Percentiles rank a stretch among this genome's conserved stretches.
Evolutionary conservation across 345 rosid genomes (phyloP).

Genomic region (Eucalyptus marginata): DNA sequence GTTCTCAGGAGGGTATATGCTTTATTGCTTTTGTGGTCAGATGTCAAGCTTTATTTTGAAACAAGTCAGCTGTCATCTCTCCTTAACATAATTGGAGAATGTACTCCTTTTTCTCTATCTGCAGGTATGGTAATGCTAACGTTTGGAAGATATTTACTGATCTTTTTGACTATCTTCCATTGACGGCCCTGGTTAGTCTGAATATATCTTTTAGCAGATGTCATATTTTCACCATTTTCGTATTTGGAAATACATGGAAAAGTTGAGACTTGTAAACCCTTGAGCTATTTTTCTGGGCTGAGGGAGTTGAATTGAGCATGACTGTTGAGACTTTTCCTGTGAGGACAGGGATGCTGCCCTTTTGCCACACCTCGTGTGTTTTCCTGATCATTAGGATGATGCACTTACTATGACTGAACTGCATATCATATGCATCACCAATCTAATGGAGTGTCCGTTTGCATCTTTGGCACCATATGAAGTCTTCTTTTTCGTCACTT

Average conservation of each 20-base stretch:
- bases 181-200: conserved; percentile 76
- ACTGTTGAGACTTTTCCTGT: neutral
- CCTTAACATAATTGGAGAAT: neutral
- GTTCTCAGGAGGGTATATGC: neutral
- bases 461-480: neutral
- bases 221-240: neutral
- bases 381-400: neutral
- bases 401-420: neutral
- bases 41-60: neutral
- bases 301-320: neutral
- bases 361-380: neutral
- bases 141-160: conserved; percentile 96
- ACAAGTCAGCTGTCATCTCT: neutral
- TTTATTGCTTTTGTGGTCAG: neutral
- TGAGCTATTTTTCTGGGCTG: neutral
- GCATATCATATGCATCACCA: neutral
- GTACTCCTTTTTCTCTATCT: neutral
- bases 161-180: conserved; percentile 88
- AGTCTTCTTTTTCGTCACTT: neutral
- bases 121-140: conserved; percentile 93
- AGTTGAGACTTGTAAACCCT: neutral
- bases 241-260: neutral
- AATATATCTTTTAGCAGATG: neutral
- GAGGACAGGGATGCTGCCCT: neutral
- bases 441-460: neutral